A percentile compares a stretch with the other conserved stretches of the same genome.
Conservation (phyloP, 2,329 filamentous ascomycete genomes). For the Septoria petroselini region DNA sequence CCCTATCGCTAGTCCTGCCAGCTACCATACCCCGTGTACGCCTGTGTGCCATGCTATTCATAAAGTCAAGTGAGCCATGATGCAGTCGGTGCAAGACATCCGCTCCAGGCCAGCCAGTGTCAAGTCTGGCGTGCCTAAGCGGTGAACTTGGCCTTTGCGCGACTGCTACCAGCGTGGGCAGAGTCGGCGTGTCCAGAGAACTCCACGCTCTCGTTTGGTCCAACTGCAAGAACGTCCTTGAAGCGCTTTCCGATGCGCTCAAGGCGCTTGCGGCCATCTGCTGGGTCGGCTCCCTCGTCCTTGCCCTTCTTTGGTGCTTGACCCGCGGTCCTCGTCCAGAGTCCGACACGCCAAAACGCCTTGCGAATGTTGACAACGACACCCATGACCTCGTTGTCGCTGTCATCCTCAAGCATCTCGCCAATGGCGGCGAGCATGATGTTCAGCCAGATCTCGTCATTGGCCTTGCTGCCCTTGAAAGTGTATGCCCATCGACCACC, state of each 20-base stretch:
- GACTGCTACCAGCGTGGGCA: constrained; percentile 86
- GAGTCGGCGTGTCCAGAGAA: constrained; percentile 96
- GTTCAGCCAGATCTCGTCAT: constrained; percentile 98
- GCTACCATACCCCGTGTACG: constrained; percentile 25
- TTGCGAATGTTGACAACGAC: constrained; percentile 99
- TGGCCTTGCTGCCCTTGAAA: constrained; percentile 92
- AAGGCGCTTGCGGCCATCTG: constrained; percentile 83
- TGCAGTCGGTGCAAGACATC: constrained; percentile 6
- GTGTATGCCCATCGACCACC: constrained; percentile 98
- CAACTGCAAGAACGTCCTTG: constrained; percentile 86
- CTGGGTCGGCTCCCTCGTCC: constrained; percentile 39
- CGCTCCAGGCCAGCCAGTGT: constrained; percentile 5
- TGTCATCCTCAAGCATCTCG: constrained; percentile 92
- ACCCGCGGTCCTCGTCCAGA: constrained; percentile 92
- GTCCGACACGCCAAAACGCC: constrained; percentile 93
- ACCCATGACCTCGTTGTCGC: constrained; percentile 96
- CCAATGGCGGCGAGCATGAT: constrained; percentile 95
- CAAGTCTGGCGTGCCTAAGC: constrained; percentile 54
- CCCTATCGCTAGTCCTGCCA: constrained; percentile 29
- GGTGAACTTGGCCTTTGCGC: constrained; percentile 89
- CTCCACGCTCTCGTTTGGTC: constrained; percentile 74
- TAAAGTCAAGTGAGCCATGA: constrained; percentile 14
- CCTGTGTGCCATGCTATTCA: constrained; percentile 24
- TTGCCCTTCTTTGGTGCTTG: constrained; percentile 73
- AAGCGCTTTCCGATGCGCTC: constrained; percentile 82